Percentiles rank a stretch among this genome's conserved stretches.
These are phyloP conservation scores for Leishmania turanica DNA, from an alignment of 208 protist genomes.

Conservation along the genomic window DNA sequence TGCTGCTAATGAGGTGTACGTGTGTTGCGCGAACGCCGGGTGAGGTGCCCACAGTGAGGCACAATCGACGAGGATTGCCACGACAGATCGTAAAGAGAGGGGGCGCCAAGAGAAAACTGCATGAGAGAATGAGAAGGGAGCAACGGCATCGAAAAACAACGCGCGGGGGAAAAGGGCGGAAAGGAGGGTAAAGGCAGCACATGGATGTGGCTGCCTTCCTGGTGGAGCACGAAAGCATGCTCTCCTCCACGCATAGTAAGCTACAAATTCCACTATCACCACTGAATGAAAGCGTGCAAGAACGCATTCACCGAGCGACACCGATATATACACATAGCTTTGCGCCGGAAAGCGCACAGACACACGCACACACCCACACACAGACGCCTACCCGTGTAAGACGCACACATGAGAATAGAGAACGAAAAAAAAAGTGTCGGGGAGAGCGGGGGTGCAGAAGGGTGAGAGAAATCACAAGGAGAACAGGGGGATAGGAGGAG, in stretches of 20 bases:
- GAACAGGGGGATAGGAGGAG: background rate
- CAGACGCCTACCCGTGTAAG: background rate
- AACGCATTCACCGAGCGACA: background rate
- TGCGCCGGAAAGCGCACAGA: background rate
- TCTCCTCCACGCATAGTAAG: background rate
- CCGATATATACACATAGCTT: background rate
- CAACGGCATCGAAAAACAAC: slow-evolving; percentile 5
- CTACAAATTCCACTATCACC: background rate
- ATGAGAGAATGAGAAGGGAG: slow-evolving; percentile 3
- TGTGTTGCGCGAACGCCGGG: background rate
- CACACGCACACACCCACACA: background rate
- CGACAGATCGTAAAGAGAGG: background rate
- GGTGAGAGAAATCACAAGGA: background rate
- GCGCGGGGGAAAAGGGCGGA: background rate
- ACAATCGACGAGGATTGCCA: background rate
- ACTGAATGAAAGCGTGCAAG: background rate
- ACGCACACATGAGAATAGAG: background rate
- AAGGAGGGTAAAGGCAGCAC: background rate
- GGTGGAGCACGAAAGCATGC: background rate
- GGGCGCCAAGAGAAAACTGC: slow-evolving; percentile 4
- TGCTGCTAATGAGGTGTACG: background rate
- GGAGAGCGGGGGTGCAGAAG: background rate
- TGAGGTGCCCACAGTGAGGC: slow-evolving; percentile 3
- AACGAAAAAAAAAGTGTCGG: background rate
- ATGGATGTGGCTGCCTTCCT: background rate